Evolutionary conservation across 768 basidiomycete genomes (phyloP).

Genomic region (Omphalotus guepiniiformis): DNA sequence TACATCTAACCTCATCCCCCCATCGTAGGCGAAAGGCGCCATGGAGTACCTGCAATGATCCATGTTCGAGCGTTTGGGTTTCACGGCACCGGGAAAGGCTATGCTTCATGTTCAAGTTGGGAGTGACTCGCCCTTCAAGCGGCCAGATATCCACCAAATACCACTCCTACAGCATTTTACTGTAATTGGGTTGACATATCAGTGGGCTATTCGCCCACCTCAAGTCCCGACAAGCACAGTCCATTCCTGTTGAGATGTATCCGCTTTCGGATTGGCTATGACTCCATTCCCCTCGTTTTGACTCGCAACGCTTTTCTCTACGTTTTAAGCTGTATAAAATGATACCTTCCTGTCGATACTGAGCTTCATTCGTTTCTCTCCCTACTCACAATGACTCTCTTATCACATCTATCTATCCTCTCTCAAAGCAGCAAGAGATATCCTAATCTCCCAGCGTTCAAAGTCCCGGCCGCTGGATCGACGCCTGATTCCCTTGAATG

Average conservation of each 20-base stretch:
- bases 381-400: not conserved
- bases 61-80: no score
- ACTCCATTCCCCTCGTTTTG: no score
- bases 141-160: no score
- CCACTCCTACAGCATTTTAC: conserved; percentile 4
- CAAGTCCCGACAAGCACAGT: conserved; percentile 1
- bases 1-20: no score
- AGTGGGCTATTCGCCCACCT: conserved; percentile 3
- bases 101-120: no score
- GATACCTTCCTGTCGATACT: not conserved
- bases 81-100: no score
- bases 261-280: conserved; percentile 5
- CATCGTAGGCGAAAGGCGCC: no score
- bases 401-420: conserved; percentile 61
- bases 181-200: not conserved
- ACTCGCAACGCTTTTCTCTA: not conserved
- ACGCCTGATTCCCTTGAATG: conserved; percentile 43
- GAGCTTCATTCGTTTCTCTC: not conserved
- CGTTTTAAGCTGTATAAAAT: not conserved
- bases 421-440: conserved; percentile 48
- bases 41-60: no score
- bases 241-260: conserved; percentile 5
- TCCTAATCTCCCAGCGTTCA: conserved; percentile 54
- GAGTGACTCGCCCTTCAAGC: no score
- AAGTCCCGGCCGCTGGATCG: conserved; percentile 47